Base-by-base conservation (phyloP, 441 rosid genomes). In the Adansonia madagascariensis region DNA sequence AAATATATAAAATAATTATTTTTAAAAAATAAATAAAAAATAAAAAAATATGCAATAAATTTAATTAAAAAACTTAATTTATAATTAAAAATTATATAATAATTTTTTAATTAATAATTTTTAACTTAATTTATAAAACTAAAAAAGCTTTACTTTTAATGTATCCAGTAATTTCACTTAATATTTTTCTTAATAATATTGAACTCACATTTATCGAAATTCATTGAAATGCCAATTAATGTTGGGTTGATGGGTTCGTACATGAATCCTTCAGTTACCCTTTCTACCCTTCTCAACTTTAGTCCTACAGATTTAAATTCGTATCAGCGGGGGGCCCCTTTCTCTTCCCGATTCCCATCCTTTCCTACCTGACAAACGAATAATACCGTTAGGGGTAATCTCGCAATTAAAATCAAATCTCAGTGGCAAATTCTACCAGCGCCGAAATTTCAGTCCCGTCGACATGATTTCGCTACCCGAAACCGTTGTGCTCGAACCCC, bases 371-470 rank as follows among this genome's bases (percentile, higher is more conserved):
- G 85, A 82, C 87, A 86, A 85, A 80, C 59, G 73, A 85, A 86
- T 77, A 74, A 72, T 82, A 89, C 97, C 91, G 95, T 90, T 86
- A 87, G 78, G 83, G 91, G 89, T 75, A 86, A 1, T 75, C 10
- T 80, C 80, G 96, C 46, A 89, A 85, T 80, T 82, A 62, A 0
- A 0, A 1, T 0, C 0, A 18, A 57, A 9, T 0, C 0, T 1
- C 7, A 52, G 71, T 92, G 89, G 84, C 80, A 76, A 73, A 2
- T 8, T 0, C 31, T 14, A 11, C 35, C 3, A 10, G 76, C 88
- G 96, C 91, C 96, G 94, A 81, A 86, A 92, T 89, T 85, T 79
- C 91, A 85, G 73, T 63, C 73, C 70, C 84, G 82, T 77, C 82
- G 85, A 85, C 85, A 81, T 77, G 22, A 77, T 83, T 81, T 83